Conservation (phyloP, 2,329 filamentous ascomycete species). For the Whalleya microplaca region DNA sequence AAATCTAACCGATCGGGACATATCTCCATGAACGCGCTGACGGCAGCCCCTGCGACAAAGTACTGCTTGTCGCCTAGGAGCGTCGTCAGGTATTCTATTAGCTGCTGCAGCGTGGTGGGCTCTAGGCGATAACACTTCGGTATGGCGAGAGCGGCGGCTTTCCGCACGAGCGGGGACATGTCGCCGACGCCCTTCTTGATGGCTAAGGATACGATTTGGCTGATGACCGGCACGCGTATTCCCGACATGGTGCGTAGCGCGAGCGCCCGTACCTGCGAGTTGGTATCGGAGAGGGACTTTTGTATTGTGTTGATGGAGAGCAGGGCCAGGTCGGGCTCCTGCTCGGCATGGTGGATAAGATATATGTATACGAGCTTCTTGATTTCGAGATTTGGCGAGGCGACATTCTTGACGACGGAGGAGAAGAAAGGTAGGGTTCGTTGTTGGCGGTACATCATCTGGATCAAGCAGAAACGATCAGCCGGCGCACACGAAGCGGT, state of each 20-base stretch:
- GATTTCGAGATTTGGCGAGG: conserved; percentile 89
- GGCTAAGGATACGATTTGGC: conserved; percentile 92
- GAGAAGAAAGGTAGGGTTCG: conserved; percentile 93
- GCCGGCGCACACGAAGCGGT: conserved; percentile 8
- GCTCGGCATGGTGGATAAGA: conserved; percentile 92
- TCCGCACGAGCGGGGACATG: conserved; percentile 92
- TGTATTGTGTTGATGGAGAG: conserved; percentile 99
- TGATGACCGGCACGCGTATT: conserved; percentile 96
- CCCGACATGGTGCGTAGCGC: conserved; percentile 96
- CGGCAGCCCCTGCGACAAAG: conserved; percentile 93
- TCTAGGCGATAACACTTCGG: conserved; percentile 95
- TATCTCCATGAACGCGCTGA: conserved; percentile 84
- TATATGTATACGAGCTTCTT: conserved; percentile 99
- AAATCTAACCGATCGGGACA: conserved; percentile 87
- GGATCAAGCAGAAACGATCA: conserved; percentile 25
- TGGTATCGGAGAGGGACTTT: conserved; percentile 91
- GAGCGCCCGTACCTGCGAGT: conserved; percentile 87
- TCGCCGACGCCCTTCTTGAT: conserved; percentile 94
- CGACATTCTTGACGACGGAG: conserved; percentile 97
- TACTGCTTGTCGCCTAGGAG: conserved; percentile 91
- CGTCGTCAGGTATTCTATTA: conserved; percentile 78
- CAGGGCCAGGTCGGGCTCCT: conserved; percentile 91
- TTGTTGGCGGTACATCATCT: conserved; percentile 96
- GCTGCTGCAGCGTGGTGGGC: conserved; percentile 79
- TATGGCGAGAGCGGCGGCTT: conserved; percentile 89